phyloP scores from a whole-genome alignment of 1,139 yeast genomes.

The Yamadazyma atlantica region DNA sequence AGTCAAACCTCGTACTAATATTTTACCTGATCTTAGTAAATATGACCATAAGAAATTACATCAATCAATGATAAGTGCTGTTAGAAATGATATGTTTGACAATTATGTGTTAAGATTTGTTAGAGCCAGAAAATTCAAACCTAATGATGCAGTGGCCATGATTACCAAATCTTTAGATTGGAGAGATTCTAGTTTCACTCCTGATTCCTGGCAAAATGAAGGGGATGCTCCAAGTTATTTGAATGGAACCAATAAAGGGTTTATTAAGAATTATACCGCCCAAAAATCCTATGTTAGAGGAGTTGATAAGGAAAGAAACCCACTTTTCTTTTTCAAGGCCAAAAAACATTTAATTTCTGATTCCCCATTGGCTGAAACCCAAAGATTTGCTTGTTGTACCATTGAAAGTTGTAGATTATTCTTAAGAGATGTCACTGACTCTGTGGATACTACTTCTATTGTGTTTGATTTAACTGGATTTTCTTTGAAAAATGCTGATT shows the following conservation, averaged over 20 bases:
- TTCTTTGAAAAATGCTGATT: conserved; percentile 46
- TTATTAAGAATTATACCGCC: conserved; percentile 36
- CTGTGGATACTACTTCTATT: conserved; percentile 39
- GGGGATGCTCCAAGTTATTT: conserved; percentile 42
- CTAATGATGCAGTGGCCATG: conserved; percentile 36
- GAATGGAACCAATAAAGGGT: conserved; percentile 32
- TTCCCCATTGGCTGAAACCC: conserved; percentile 37
- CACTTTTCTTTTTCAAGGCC: conserved; percentile 41
- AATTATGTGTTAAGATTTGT: conserved; percentile 36
- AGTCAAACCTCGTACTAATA: conserved; percentile 19
- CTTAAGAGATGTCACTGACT: conserved; percentile 34
- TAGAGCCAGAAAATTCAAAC: conserved; percentile 45
- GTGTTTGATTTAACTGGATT: conserved; percentile 49
- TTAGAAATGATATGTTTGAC: conserved; percentile 37
- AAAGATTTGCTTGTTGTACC: conserved; percentile 37
- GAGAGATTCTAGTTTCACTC: conserved; percentile 29
- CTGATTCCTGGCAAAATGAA: conserved; percentile 34
- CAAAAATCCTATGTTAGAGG: conserved; percentile 44
- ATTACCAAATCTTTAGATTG: conserved; percentile 37
- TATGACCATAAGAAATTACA: conserved; percentile 30
- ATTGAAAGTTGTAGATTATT: conserved; percentile 44
- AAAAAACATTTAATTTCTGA: conserved; percentile 42
- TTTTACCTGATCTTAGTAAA: conserved; percentile 20
- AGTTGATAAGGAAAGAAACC: conserved; percentile 36
- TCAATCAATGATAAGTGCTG: conserved; percentile 18